phyloP scores from a whole-genome alignment of 805 yeast species.

The Blastobotrys robertii region DNA sequence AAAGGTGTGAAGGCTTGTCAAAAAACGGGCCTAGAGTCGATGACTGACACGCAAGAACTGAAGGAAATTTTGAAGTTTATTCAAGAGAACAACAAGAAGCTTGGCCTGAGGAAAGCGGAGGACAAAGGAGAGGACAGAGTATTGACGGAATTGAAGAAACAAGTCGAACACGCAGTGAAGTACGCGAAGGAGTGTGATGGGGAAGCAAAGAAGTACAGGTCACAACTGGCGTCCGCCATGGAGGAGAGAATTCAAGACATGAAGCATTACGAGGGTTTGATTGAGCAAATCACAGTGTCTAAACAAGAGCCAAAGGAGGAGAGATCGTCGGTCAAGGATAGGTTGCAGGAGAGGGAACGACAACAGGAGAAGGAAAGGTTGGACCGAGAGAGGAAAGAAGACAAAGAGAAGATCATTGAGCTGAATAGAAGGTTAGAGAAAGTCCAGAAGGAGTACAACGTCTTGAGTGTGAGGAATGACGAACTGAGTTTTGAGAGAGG shows the following conservation, averaged over 20 bases:
- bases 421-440: background rate
- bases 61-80: background rate
- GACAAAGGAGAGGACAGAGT: background rate
- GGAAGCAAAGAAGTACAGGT: constrained; percentile 8
- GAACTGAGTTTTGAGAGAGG: background rate
- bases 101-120: background rate
- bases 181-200: constrained; percentile 10
- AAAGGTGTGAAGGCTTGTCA: background rate
- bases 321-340: background rate
- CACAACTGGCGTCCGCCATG: constrained; percentile 7
- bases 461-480: background rate
- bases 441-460: background rate
- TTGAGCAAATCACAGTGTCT: background rate
- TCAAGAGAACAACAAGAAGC: background rate
- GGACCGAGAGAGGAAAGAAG: background rate
- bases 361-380: background rate
- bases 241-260: constrained; percentile 6
- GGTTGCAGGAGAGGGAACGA: background rate
- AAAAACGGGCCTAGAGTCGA: background rate
- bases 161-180: constrained; percentile 8
- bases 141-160: constrained; percentile 1
- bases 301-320: background rate
- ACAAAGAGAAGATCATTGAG: background rate
- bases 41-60: background rate
- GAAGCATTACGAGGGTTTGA: constrained; percentile 5